phyloP scores from a whole-genome alignment of 129 eudicot genomes.

The Heracleum sosnowskyi region DNA sequence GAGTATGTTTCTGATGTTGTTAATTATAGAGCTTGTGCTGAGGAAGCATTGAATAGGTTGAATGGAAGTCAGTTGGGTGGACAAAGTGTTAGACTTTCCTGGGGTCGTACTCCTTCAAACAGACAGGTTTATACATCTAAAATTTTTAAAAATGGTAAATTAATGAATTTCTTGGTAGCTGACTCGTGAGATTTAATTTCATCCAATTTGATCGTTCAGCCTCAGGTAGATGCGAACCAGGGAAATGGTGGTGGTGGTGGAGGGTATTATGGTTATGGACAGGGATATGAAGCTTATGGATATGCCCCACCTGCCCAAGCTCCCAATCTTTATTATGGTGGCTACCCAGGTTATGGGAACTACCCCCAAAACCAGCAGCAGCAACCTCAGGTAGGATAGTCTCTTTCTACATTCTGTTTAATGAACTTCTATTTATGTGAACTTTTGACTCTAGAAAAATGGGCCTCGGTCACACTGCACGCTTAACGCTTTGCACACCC shows the following conservation, averaged over 20 bases:
- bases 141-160: neutral
- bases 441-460: neutral
- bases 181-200: neutral
- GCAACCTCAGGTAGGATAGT: constrained; percentile 17
- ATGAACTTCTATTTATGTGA: neutral
- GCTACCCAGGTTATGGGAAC: constrained; percentile 69
- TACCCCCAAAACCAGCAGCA: constrained; percentile 58
- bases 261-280: constrained; percentile 60
- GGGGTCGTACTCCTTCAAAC: constrained; percentile 78
- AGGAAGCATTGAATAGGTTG: constrained; percentile 54
- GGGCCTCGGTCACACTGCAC: neutral
- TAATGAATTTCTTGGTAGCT: neutral
- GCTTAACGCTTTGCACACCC: neutral
- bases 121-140: constrained; percentile 39
- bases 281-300: constrained; percentile 71
- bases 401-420: neutral
- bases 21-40: constrained; percentile 53
- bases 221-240: constrained; percentile 79
- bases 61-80: constrained; percentile 71
- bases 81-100: constrained; percentile 65
- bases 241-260: constrained; percentile 36
- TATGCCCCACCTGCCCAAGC: constrained; percentile 74
- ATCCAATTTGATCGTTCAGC: constrained; percentile 30
- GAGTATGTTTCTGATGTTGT: neutral
- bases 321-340: constrained; percentile 71